These are phyloP conservation scores for Erodium maritimum DNA, from an alignment of 345 rosid genomes.

Conservation along the genomic window DNA sequence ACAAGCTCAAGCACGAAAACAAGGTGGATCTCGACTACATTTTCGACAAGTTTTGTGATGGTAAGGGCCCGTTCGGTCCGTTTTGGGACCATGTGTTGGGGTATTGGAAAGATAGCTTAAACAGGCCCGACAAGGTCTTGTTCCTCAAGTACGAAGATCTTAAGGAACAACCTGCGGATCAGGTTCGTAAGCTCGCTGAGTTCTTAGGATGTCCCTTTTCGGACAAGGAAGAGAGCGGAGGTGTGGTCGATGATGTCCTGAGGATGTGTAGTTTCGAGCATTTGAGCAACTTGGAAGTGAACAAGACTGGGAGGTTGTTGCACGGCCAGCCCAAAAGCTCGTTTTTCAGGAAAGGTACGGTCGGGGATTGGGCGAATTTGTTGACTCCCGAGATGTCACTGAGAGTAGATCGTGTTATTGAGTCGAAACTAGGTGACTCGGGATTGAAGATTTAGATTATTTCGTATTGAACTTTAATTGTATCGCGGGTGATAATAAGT, in stretches of 20 bases:
- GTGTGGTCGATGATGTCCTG: not conserved
- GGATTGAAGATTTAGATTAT: not conserved
- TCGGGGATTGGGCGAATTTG: not conserved
- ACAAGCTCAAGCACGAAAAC: not conserved
- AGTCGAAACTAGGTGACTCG: not conserved
- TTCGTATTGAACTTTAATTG: no score
- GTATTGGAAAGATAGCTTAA: not conserved
- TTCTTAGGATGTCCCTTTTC: not conserved
- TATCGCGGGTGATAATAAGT: no score
- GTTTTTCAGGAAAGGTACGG: not conserved
- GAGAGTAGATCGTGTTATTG: not conserved
- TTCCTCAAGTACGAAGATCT: not conserved
- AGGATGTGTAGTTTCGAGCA: not conserved
- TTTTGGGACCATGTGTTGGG: slow-evolving; percentile 1
- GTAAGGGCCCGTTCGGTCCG: not conserved
- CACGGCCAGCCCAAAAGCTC: not conserved
- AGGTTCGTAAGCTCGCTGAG: not conserved
- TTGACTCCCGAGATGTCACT: not conserved
- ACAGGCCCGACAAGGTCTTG: not conserved
- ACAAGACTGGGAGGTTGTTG: not conserved
- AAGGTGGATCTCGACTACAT: not conserved
- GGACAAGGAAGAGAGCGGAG: not conserved
- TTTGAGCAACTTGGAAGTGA: not conserved
- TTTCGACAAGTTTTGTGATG: not conserved
- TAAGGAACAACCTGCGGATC: not conserved